A percentile compares a stretch with the other conserved stretches of the same genome.
Evolutionary conservation across 768 basidiomycete genomes (phyloP).

Genomic region (Boletus vinaceobasis): DNA sequence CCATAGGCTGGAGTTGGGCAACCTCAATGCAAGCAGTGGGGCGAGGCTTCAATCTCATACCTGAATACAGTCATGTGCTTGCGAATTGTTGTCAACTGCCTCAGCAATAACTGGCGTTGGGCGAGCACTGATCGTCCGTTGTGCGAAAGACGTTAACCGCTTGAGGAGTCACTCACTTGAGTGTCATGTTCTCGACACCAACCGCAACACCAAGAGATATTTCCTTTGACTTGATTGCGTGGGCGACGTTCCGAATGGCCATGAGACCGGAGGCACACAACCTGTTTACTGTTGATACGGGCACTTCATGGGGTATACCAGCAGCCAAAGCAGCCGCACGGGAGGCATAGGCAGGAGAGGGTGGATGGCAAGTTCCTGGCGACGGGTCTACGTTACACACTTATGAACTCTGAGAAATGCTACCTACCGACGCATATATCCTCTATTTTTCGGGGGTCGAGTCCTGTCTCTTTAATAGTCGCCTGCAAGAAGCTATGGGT

Average conservation of each 20-base stretch:
- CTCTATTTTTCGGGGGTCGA: constrained; percentile 70
- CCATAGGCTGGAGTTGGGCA: constrained; percentile 65
- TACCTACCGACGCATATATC: constrained; percentile 79
- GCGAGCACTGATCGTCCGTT: constrained; percentile 48
- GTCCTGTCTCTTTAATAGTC: constrained; percentile 57
- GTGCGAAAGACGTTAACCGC: neutral
- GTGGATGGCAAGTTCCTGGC: constrained; percentile 78
- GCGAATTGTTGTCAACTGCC: constrained; percentile 51
- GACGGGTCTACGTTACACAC: neutral
- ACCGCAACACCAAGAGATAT: constrained; percentile 83
- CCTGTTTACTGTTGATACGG: constrained; percentile 89
- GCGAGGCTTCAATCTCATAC: constrained; percentile 21
- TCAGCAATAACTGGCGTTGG: constrained; percentile 68
- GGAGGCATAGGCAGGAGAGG: constrained; percentile 78
- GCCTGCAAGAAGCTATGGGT: constrained; percentile 41
- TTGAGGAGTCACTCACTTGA: constrained; percentile 48
- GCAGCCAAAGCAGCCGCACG: constrained; percentile 85
- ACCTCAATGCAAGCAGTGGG: neutral
- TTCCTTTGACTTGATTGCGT: constrained; percentile 80
- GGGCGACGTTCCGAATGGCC: constrained; percentile 88
- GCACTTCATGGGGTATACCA: constrained; percentile 81
- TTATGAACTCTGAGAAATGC: neutral
- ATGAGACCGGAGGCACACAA: constrained; percentile 93
- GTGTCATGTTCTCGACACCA: constrained; percentile 80
- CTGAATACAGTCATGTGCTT: constrained; percentile 77